These are phyloP conservation scores for Furcasterigmium sp. DNA, from an alignment of 2,329 filamentous ascomycete genomes.

Conservation along the genomic window DNA sequence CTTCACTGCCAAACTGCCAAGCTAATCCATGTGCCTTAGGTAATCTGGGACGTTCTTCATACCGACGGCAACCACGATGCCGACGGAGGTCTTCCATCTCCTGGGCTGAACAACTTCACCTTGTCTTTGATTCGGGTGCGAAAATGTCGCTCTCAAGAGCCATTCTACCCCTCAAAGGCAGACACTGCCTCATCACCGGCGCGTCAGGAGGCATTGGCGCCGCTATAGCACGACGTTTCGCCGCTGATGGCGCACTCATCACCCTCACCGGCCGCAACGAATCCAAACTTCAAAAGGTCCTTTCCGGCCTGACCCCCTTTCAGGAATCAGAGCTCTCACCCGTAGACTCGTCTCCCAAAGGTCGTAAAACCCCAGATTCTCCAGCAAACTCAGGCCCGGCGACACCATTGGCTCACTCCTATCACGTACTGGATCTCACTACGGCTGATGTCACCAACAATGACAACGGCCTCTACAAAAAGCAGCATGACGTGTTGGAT, in stretches of 20 bases:
- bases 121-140: no score
- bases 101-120: no score
- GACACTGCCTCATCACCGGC: slow-evolving; percentile 60
- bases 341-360: slow-evolving; percentile 10
- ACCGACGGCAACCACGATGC: no score
- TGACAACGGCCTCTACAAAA: slow-evolving; percentile 2
- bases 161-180: slow-evolving; percentile 27
- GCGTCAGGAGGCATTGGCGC: slow-evolving; percentile 66
- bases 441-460: background rate
- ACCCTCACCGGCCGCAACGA: slow-evolving; percentile 57
- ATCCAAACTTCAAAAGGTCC: slow-evolving; percentile 35
- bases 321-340: slow-evolving; percentile 8
- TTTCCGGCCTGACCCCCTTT: slow-evolving; percentile 21
- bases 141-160: slow-evolving; percentile 5
- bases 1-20: no score
- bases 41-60: no score
- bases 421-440: slow-evolving; percentile 10
- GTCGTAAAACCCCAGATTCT: background rate
- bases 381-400: no score
- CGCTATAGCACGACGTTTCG: slow-evolving; percentile 62
- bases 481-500: slow-evolving; percentile 9
- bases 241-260: slow-evolving; percentile 52
- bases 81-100: no score
- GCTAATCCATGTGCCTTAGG: no score
- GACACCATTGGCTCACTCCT: no score